These are phyloP conservation scores for Penicillium bialowiezense DNA, from an alignment of 495 filamentous ascomycete species.

Conservation along the genomic window DNA sequence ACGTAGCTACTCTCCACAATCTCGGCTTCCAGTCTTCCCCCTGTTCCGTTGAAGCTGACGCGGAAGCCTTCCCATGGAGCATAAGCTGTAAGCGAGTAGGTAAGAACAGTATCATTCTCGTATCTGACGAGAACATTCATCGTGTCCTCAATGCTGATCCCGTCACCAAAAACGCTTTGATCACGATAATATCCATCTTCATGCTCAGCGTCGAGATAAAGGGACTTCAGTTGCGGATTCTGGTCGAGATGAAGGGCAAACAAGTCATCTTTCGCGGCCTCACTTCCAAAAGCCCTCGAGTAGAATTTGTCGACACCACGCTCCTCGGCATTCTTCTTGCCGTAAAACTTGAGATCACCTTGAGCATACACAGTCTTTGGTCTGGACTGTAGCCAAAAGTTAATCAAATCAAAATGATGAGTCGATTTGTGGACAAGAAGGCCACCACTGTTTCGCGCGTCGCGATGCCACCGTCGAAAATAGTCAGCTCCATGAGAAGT, in stretches of 20 bases:
- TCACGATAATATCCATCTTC: constrained; percentile 58
- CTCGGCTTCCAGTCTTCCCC: constrained; percentile 30
- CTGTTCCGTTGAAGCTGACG: constrained; percentile 31
- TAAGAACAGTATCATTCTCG: constrained; percentile 28
- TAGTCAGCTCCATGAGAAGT: constrained; percentile 59
- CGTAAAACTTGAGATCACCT: constrained; percentile 34
- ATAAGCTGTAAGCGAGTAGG: constrained; percentile 31
- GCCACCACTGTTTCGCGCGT: constrained; percentile 55
- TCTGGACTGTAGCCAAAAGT: constrained; percentile 29
- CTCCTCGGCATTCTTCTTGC: constrained; percentile 32
- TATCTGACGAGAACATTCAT: constrained; percentile 59
- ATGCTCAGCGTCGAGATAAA: constrained; percentile 58
- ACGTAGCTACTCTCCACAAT: constrained; percentile 35
- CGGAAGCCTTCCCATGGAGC: constrained; percentile 36
- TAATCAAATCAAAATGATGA: constrained; percentile 36
- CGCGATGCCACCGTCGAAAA: constrained; percentile 61
- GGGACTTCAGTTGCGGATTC: constrained; percentile 46
- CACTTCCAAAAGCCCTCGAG: constrained; percentile 26
- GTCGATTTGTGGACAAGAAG: constrained; percentile 38
- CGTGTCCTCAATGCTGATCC: constrained; percentile 59
- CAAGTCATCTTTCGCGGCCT: constrained; percentile 23
- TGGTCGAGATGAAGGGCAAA: constrained; percentile 52
- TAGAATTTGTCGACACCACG: constrained; percentile 31
- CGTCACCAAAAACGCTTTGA: constrained; percentile 58
- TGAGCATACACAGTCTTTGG: constrained; percentile 30